A percentile compares a stretch with the other conserved stretches of the same genome.
Evolutionary conservation across 108 stramenopile species (phyloP).

Genomic region (Skeletonema marinoi): DNA sequence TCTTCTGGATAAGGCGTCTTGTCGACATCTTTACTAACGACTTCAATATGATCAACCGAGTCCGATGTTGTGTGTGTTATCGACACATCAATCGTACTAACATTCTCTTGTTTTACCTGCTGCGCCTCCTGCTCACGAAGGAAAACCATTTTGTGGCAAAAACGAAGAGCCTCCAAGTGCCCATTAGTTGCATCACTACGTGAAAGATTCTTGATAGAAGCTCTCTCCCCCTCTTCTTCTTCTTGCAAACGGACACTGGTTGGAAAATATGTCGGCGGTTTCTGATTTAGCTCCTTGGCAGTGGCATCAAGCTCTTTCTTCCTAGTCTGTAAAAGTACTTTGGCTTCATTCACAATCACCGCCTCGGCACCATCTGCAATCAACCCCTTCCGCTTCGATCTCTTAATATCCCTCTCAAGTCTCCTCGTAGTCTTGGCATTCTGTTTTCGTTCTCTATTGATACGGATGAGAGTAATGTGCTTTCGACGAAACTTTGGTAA

Average conservation of each 20-base stretch:
- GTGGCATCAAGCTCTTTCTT: conserved; percentile 12
- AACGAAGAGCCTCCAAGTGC: conserved; percentile 35
- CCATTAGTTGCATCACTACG: conserved; percentile 18
- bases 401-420: conserved; percentile 1
- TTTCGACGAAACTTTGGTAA: conserved; percentile 31
- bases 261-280: conserved; percentile 39
- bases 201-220: not conserved
- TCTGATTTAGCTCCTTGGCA: conserved; percentile 13
- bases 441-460: conserved; percentile 14
- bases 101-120: not conserved
- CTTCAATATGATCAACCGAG: not conserved
- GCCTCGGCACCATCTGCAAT: conserved; percentile 9
- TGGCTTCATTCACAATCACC: conserved; percentile 13
- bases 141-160: conserved; percentile 36
- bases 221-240: conserved; percentile 1
- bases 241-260: not conserved
- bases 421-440: conserved; percentile 26
- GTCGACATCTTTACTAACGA: not conserved
- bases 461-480: conserved; percentile 19
- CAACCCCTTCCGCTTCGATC: conserved; percentile 17
- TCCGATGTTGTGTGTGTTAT: not conserved
- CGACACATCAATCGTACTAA: conserved; percentile 12
- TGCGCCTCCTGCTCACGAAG: not conserved
- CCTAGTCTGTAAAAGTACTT: conserved; percentile 5
- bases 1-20: conserved; percentile 3